Percentiles rank a stretch among this genome's conserved stretches.
These are phyloP conservation scores for Macadamia tetraphylla DNA, from an alignment of 164 flowering plant genomes.

Conservation along the genomic window DNA sequence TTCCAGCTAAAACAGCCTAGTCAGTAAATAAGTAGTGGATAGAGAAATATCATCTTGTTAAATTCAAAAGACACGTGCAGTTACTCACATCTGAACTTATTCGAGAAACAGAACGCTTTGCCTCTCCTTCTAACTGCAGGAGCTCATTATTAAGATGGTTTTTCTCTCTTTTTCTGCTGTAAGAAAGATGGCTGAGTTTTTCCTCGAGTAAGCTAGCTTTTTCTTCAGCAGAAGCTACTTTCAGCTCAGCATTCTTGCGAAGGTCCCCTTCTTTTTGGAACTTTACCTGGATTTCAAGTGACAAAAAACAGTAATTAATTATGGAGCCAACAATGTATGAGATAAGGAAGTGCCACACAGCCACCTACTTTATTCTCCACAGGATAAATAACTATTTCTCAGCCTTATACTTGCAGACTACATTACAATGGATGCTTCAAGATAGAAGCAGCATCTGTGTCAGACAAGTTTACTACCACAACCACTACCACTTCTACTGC, in stretches of 20 bases:
- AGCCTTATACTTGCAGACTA: background rate
- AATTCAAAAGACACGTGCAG: background rate
- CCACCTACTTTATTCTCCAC: background rate
- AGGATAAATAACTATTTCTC: background rate
- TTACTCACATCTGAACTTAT: conserved; percentile 67
- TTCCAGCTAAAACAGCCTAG: conserved; percentile 54
- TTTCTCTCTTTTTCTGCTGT: conserved; percentile 60
- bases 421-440: too few relatives aligned
- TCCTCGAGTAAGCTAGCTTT: conserved; percentile 46
- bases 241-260: conserved; percentile 66
- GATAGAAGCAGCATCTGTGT: too few relatives aligned
- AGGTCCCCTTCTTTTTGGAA: conserved; percentile 55
- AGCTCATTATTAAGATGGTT: conserved; percentile 52
- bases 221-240: conserved; percentile 60
- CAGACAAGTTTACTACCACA: too few relatives aligned
- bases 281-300: conserved; percentile 39
- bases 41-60: background rate
- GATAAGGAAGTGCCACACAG: background rate
- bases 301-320: background rate
- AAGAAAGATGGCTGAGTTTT: conserved; percentile 44
- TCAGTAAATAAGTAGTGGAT: background rate
- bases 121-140: conserved; percentile 47
- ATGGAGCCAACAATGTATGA: background rate
- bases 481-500: too few relatives aligned
- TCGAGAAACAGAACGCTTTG: conserved; percentile 65